These are phyloP conservation scores for Debaryomyces psychrophilus DNA, from an alignment of 1,139 yeast species.

Conservation along the genomic window DNA sequence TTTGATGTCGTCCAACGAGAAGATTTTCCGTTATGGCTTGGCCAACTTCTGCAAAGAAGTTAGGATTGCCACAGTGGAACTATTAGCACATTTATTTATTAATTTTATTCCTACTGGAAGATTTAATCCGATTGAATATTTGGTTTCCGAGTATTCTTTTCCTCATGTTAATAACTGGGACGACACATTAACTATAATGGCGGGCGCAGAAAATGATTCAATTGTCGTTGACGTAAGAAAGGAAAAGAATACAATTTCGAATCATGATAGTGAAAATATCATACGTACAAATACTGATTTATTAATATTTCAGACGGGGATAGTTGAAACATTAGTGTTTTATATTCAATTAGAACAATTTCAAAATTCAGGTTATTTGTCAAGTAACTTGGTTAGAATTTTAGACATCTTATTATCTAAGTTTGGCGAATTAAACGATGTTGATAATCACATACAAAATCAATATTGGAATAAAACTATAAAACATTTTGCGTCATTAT, in stretches of 20 bases:
- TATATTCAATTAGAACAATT: constrained; percentile 49
- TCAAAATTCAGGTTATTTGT: constrained; percentile 42
- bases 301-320: constrained; percentile 34
- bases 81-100: constrained; percentile 37
- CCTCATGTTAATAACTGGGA: constrained; percentile 35
- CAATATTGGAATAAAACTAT: constrained; percentile 38
- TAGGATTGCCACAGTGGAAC: constrained; percentile 42
- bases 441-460: constrained; percentile 35
- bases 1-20: constrained; percentile 37
- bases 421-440: constrained; percentile 29
- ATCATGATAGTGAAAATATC: constrained; percentile 33
- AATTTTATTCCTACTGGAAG: constrained; percentile 47
- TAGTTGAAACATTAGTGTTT: constrained; percentile 38
- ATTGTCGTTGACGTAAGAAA: constrained; percentile 20
- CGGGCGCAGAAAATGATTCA: constrained; percentile 24
- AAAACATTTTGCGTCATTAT: constrained; percentile 33
- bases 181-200: constrained; percentile 19
- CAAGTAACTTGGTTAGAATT: constrained; percentile 31
- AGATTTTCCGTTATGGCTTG: constrained; percentile 33
- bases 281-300: constrained; percentile 26
- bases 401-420: constrained; percentile 36
- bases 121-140: constrained; percentile 39
- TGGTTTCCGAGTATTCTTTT: constrained; percentile 33
- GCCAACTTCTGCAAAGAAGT: constrained; percentile 39
- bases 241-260: constrained; percentile 25